Evolutionary conservation across 805 yeast species (phyloP), one percentile per base, ranked within the genome.

Genomic region (Zygosaccharomyces bisporus): DNA sequence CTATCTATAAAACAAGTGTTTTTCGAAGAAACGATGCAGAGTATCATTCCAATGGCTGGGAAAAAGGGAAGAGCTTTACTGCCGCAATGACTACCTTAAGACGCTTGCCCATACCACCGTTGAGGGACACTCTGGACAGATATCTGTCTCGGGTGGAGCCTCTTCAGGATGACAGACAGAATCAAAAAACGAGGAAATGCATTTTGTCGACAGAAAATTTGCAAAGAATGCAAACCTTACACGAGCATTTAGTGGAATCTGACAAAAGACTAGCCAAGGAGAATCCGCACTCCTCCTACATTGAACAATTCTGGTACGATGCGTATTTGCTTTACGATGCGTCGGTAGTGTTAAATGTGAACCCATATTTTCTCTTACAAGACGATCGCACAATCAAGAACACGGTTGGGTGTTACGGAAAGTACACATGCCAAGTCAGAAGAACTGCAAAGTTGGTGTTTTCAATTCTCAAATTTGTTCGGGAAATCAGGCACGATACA

Each of bases 221-320:
- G 9, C 52, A 56, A 3, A 19, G 30, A 83, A 86, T 44, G 64
- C 69, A 31, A 56, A 69, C 51, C 81, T 84, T 64, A 60, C 86
- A 46, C 68, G 73, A 44, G 66, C 75, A 57, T 73, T 66, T 62
- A 88, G 79, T 78, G 42, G 70, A 69, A 44, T 74, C 78, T 41
- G 95, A 89, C 58, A 67, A 73, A 20, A 80, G 79, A 53, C 72
- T 89, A 41, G 70, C 81, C 13, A 74, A 74, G 39, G 86, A 83
- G 4, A 72, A 76, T 40, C 68, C 81, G 12, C 70, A 87, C 50
- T 80, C 85, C 39, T 83, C 95, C 2, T 89, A 85, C 63, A 89
- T 89, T 51, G 96, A 89, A 66, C 95, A 89, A 64, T 89, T 89
- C 63, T 89, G 96, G 96, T 89, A 79, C 64, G 96, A 89, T 61